Evolutionary conservation across 192 early-diverging fungal genomes (phyloP).

Genomic region (Umbelopsis sp.): DNA sequence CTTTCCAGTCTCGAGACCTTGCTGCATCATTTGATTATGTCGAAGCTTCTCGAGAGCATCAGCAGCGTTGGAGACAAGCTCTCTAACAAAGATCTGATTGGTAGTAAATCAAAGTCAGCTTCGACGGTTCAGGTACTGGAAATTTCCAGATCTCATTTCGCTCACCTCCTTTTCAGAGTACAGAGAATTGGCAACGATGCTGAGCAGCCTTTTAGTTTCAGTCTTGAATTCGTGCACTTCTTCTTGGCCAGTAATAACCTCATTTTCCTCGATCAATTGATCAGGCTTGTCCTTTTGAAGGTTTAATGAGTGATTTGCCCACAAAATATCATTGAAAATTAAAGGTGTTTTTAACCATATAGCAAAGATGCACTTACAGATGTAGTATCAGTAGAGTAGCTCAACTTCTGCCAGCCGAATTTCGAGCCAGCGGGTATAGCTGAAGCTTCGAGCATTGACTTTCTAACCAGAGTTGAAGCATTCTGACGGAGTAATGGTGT

Average conservation of each 20-base stretch:
- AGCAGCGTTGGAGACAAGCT: conserved; percentile 65
- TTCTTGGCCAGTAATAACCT: conserved; percentile 33
- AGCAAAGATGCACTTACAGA: background rate
- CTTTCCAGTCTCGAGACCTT: conserved; percentile 45
- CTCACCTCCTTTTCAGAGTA: conserved; percentile 68
- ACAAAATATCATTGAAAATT: background rate
- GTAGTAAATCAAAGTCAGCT: background rate
- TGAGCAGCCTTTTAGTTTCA: conserved; percentile 62
- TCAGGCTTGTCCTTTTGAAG: conserved; percentile 9
- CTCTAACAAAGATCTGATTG: conserved; percentile 44
- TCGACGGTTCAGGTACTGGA: no score
- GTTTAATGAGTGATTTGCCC: background rate
- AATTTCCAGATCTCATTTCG: no score
- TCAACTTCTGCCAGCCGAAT: background rate
- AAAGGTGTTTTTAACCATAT: no score
- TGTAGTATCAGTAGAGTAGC: background rate
- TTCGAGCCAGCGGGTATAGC: background rate
- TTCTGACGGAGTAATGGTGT: background rate
- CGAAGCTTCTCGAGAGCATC: conserved; percentile 69
- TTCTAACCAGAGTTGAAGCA: conserved; percentile 1
- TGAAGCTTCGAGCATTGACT: conserved; percentile 11
- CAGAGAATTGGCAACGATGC: conserved; percentile 66
- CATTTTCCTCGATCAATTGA: background rate
- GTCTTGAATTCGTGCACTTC: conserved; percentile 55
- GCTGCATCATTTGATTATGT: conserved; percentile 49